These are phyloP conservation scores for Sporisorium iseilematis-ciliati DNA, from an alignment of 1,284 basidiomycete genomes.

Conservation along the genomic window DNA sequence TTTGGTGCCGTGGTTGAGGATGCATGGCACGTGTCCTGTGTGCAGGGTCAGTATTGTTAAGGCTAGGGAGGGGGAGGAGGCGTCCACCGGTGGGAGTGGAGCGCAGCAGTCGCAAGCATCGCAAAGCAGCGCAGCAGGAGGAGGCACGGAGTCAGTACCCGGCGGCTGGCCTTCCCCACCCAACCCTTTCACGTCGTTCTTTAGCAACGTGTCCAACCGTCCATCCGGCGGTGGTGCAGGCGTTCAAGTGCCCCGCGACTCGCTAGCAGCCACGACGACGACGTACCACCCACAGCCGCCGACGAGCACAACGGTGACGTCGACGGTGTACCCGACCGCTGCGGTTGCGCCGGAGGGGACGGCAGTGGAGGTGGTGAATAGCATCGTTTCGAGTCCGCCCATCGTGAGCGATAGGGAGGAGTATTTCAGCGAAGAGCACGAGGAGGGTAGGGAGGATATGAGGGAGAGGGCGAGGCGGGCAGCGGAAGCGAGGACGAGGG, in stretches of 20 bases:
- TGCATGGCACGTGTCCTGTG: constrained; percentile 63
- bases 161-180: constrained; percentile 38
- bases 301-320: constrained; percentile 33
- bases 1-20: constrained; percentile 60
- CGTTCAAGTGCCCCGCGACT: constrained; percentile 9
- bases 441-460: constrained; percentile 22
- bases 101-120: background rate
- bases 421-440: constrained; percentile 10
- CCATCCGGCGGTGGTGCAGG: background rate
- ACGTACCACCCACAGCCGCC: constrained; percentile 28
- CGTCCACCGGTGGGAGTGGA: background rate
- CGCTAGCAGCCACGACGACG: constrained; percentile 8
- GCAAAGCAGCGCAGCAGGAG: background rate
- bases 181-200: constrained; percentile 24
- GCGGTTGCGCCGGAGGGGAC: background rate
- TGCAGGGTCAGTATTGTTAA: constrained; percentile 53
- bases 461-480: constrained; percentile 32
- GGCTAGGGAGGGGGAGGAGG: constrained; percentile 12
- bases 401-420: constrained; percentile 42
- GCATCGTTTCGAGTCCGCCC: constrained; percentile 39
- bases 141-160: background rate
- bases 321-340: constrained; percentile 23
- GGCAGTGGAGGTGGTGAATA: constrained; percentile 23
- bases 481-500: constrained; percentile 22
- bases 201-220: constrained; percentile 6